Base-by-base conservation (phyloP, 495 filamentous ascomycete species). In the Daldinia grandis region DNA sequence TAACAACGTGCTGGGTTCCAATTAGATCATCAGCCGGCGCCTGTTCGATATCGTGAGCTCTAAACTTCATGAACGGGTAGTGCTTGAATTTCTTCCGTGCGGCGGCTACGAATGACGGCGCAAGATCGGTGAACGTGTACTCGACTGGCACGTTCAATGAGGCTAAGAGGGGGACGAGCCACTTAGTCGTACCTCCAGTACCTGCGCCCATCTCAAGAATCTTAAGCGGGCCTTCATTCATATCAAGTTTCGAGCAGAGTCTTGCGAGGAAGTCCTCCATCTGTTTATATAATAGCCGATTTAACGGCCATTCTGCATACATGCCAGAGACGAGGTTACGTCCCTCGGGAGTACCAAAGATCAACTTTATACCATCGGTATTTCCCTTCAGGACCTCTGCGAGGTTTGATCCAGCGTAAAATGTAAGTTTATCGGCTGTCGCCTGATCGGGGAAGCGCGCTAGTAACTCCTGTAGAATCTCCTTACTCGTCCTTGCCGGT, bases 81-180 rank as follows among this genome's bases (percentile, higher is more conserved):
- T 58, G 25, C n/a, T 66, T 69, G 54, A 81, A 83, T 7, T 69
- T 77, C n/a, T 72, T 72, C 30, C 71, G 73, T 1, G 78, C 81
- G 1, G 58, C 51, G 0, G 78, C 65, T 0, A 86, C 81, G 1
- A 87, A 73, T 0, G 80, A 78, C 1, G 77, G 49, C 0, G 79
- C 79, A 4, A 85, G 54, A 47, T 87, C 84, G 0, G 81, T 84
- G 64, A 87, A 84, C 0, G 81, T 86, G 42, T 87, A 88, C 44
- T 84, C 77, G 1, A 87, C 76, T 1, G 80, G 74, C 1, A 82
- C 59, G 9, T 69, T 70, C 2, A 82, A 72, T 0, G 71, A 66
- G 2, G 81, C 78, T 12, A 87, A 64, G 3, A 75, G 53, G 0
- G 81, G 76, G 17, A 81, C 63, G 2, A 80, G 50, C 64, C 71